phyloP scores from a whole-genome alignment of 1,139 yeast species.

The Ogataea hybrid region DNA sequence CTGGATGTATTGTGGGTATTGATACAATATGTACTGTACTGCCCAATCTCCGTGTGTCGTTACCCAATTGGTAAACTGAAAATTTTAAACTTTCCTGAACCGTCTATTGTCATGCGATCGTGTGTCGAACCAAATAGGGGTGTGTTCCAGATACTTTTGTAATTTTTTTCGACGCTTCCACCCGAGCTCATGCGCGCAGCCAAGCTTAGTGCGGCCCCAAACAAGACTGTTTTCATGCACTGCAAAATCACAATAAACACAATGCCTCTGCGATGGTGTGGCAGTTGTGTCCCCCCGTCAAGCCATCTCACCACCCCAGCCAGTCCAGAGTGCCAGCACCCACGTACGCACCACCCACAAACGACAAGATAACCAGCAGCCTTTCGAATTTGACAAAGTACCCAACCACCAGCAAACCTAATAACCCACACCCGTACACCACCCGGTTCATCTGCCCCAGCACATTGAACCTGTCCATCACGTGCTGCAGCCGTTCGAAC shows the following conservation, averaged over 20 bases:
- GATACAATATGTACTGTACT: too few relatives aligned
- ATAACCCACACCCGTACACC: constrained; percentile 1
- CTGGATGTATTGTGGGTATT: too few relatives aligned
- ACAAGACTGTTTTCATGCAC: not conserved
- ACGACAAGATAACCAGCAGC: constrained; percentile 3
- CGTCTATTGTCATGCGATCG: not conserved
- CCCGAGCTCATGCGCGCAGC: not conserved
- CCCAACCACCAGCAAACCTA: constrained; percentile 1
- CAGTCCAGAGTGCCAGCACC: constrained; percentile 9
- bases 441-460: not conserved
- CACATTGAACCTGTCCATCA: constrained; percentile 1
- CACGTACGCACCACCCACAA: constrained; percentile 12
- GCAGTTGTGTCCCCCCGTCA: too few relatives aligned
- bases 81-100: not conserved
- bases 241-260: not conserved
- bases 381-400: constrained; percentile 8
- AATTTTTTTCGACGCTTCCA: not conserved
- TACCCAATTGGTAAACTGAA: too few relatives aligned
- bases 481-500: constrained; percentile 6
- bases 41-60: too few relatives aligned
- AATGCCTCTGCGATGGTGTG: too few relatives aligned
- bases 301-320: not conserved
- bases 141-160: too few relatives aligned
- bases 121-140: too few relatives aligned
- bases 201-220: not conserved